A percentile compares a stretch with the other conserved stretches of the same genome.
These are phyloP conservation scores for Pleurotus djamor DNA, from an alignment of 768 basidiomycete species.

Conservation along the genomic window DNA sequence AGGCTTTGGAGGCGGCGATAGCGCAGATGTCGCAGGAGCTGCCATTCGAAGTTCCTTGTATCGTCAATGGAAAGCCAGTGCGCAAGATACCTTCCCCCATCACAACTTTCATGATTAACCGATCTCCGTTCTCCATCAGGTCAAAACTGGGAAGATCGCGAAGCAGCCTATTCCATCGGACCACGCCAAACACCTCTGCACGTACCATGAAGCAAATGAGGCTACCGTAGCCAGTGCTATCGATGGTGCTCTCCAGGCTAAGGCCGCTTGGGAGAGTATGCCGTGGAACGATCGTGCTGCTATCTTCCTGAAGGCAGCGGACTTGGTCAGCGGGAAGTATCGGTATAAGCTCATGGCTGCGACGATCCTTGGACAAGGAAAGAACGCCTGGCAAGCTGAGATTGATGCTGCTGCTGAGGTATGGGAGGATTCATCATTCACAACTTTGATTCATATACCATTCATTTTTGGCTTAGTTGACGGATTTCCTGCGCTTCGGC, in stretches of 20 bases:
- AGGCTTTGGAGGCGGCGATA: constrained; percentile 68
- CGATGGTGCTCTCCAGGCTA: constrained; percentile 83
- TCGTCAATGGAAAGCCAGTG: constrained; percentile 88
- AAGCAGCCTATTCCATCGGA: constrained; percentile 86
- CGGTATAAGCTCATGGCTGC: constrained; percentile 94
- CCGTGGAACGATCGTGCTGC: constrained; percentile 98
- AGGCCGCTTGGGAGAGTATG: constrained; percentile 87
- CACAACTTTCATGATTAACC: no score
- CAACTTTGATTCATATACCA: no score
- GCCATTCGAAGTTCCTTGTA: constrained; percentile 91
- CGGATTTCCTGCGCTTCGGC: constrained; percentile 95
- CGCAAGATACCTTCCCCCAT: constrained; percentile 17
- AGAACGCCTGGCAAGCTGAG: constrained; percentile 99
- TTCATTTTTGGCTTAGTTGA: constrained; percentile 41
- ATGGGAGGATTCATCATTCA: not conserved
- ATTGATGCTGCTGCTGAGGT: constrained; percentile 99
- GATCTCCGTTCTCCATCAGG: constrained; percentile 33
- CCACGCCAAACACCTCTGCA: constrained; percentile 78
- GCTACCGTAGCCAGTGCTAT: constrained; percentile 78
- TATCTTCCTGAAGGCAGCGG: constrained; percentile 97
- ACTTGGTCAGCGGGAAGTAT: constrained; percentile 94
- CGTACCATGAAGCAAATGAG: constrained; percentile 86
- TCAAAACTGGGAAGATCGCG: constrained; percentile 76
- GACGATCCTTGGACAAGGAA: constrained; percentile 97
- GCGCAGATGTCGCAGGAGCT: constrained; percentile 77